Evolutionary conservation across 2,329 filamentous ascomycete species (phyloP).

Genomic region (Clonostachys chloroleuca): DNA sequence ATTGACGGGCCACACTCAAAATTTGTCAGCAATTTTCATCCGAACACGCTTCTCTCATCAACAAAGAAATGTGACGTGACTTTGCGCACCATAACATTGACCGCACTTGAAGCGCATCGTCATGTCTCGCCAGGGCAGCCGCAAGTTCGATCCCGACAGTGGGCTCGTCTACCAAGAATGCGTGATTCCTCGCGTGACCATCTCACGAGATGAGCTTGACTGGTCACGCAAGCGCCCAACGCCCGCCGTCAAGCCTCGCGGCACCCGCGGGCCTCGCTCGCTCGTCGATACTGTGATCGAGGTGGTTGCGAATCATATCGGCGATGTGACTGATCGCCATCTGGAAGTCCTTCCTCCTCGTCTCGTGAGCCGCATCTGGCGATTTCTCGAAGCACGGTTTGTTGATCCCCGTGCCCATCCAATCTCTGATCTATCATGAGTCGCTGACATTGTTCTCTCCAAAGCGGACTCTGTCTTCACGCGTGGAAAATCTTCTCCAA

Average conservation of each 20-base stretch:
- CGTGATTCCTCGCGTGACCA: constrained; percentile 17
- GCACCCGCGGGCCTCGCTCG: constrained; percentile 24
- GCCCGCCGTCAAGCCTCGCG: constrained; percentile 14
- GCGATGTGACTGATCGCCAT: constrained; percentile 21
- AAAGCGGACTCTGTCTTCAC: constrained; percentile 28
- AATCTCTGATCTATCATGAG: neutral
- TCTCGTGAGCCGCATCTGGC: constrained; percentile 30
- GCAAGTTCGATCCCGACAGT: neutral
- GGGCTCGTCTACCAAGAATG: constrained; percentile 32
- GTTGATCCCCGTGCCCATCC: too few relatives aligned
- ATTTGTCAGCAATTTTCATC: too few relatives aligned
- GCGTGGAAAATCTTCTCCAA: constrained; percentile 33
- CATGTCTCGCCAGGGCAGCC: too few relatives aligned
- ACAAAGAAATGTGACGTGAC: too few relatives aligned
- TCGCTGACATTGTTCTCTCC: neutral
- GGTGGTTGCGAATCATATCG: constrained; percentile 29
- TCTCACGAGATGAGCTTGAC: constrained; percentile 15
- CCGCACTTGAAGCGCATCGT: too few relatives aligned
- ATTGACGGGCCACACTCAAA: too few relatives aligned
- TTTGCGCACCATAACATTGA: too few relatives aligned
- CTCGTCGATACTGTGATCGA: constrained; percentile 31
- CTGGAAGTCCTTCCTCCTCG: constrained; percentile 25
- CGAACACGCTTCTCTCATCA: too few relatives aligned
- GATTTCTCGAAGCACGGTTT: constrained; percentile 31
- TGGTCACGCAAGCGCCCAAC: constrained; percentile 27